Conservation (phyloP, 192 early-diverging fungal genomes). For the Coemansia sp. region DNA sequence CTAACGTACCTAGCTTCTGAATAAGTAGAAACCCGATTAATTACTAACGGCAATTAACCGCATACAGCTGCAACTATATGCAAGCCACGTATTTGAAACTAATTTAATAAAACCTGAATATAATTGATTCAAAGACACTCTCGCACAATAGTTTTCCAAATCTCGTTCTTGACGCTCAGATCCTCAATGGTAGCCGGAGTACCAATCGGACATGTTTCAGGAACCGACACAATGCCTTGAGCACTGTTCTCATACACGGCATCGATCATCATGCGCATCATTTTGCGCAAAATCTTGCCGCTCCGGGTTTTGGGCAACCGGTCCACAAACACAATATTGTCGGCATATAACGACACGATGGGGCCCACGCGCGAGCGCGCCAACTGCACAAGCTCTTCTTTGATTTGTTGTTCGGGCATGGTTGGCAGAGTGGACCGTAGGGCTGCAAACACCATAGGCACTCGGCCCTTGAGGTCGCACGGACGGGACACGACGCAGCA, state of each 20-base stretch:
- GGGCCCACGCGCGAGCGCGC: conserved; percentile 73
- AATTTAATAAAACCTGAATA: too few relatives aligned
- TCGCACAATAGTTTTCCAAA: conserved; percentile 29
- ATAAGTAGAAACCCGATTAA: too few relatives aligned
- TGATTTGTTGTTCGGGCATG: conserved; percentile 14
- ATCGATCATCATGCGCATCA: conserved; percentile 69
- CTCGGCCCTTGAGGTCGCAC: conserved; percentile 65
- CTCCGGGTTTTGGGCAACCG: conserved; percentile 81
- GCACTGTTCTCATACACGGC: conserved; percentile 55
- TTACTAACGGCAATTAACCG: too few relatives aligned
- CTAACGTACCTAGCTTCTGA: too few relatives aligned
- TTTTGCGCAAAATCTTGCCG: conserved; percentile 80
- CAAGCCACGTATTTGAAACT: too few relatives aligned
- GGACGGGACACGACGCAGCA: conserved; percentile 67
- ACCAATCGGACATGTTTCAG: conserved; percentile 38
- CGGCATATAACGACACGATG: conserved; percentile 75
- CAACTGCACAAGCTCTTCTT: conserved; percentile 56
- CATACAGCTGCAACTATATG: too few relatives aligned
- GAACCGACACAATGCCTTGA: not conserved
- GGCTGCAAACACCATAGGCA: conserved; percentile 64
- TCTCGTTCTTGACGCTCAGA: conserved; percentile 54
- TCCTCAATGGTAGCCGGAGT: conserved; percentile 85
- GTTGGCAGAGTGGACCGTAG: conserved; percentile 18
- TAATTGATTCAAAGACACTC: too few relatives aligned
- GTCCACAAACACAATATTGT: conserved; percentile 61